Percentiles rank a stretch among this genome's conserved stretches.
These are phyloP conservation scores for Penicillium concentricum DNA, from an alignment of 2,329 filamentous ascomycete genomes.

Conservation along the genomic window DNA sequence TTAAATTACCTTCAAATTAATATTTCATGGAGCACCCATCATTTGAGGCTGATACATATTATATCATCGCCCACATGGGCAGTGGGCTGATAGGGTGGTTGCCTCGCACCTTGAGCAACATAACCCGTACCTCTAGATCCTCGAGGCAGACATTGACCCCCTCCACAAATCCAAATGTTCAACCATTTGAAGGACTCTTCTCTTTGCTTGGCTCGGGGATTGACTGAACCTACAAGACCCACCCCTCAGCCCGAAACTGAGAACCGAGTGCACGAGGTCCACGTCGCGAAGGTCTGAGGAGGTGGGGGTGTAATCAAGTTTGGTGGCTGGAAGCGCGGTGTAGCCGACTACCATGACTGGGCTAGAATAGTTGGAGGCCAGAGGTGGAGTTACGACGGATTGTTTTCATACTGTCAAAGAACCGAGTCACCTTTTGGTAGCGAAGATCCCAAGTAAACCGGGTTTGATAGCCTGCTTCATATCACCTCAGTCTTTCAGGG, in stretches of 20 bases:
- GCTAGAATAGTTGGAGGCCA: background rate
- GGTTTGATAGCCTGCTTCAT: background rate
- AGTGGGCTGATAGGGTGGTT: background rate
- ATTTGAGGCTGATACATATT: background rate
- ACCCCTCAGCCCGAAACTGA: background rate
- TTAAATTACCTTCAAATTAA: background rate
- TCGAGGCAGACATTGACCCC: background rate
- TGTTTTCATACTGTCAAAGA: background rate
- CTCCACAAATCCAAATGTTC: no score
- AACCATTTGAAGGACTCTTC: no score
- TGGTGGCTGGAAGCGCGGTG: background rate
- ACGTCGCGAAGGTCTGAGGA: no score
- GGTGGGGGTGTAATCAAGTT: background rate
- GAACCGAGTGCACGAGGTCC: background rate
- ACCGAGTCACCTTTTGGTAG: background rate
- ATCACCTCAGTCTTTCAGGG: background rate
- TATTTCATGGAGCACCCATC: background rate
- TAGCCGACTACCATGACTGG: background rate
- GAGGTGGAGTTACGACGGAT: no score
- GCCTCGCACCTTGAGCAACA: background rate
- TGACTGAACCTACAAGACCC: background rate
- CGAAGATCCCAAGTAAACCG: background rate
- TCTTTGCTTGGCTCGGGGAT: no score
- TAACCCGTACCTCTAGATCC: background rate
- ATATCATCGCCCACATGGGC: no score